Percentiles rank a stretch among this genome's conserved stretches.
These are phyloP conservation scores for Schoenoplectus tabernaemontani DNA, from an alignment of 202 grass and related monocot species.

Conservation along the genomic window DNA sequence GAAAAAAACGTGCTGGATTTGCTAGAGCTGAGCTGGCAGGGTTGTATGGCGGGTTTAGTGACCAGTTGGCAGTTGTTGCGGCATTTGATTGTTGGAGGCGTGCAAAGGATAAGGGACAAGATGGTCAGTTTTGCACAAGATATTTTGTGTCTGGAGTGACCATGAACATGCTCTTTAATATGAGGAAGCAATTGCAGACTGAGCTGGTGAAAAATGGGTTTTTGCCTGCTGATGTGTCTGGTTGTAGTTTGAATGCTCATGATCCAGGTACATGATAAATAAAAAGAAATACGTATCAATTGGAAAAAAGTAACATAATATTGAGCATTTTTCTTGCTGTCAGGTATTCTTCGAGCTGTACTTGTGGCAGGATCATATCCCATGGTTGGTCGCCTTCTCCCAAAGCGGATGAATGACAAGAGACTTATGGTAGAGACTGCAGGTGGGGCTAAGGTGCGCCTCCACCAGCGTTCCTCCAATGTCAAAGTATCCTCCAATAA, in stretches of 20 bases:
- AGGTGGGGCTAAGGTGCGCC: slow-evolving; percentile 72
- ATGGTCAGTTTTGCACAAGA: slow-evolving; percentile 61
- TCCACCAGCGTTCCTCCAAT: slow-evolving; percentile 77
- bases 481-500: slow-evolving; percentile 46
- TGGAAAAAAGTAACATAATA: background rate
- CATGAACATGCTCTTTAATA: slow-evolving; percentile 77
- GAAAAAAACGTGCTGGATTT: slow-evolving; percentile 46
- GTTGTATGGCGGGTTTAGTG: slow-evolving; percentile 84
- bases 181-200: slow-evolving; percentile 78
- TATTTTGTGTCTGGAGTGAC: slow-evolving; percentile 76
- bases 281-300: background rate
- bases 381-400: slow-evolving; percentile 74
- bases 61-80: slow-evolving; percentile 80
- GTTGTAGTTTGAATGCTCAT: slow-evolving; percentile 75
- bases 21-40: slow-evolving; percentile 86
- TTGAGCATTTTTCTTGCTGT: background rate
- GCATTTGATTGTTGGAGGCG: slow-evolving; percentile 81
- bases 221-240: slow-evolving; percentile 59
- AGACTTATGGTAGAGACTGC: slow-evolving; percentile 52
- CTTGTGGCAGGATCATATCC: slow-evolving; percentile 78
- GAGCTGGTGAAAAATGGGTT: slow-evolving; percentile 79
- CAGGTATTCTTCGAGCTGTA: slow-evolving; percentile 82
- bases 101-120: slow-evolving; percentile 71
- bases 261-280: slow-evolving; percentile 54
- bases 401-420: slow-evolving; percentile 38